Base-by-base conservation (phyloP, 768 basidiomycete species). In the Hemileccinum impolitum region DNA sequence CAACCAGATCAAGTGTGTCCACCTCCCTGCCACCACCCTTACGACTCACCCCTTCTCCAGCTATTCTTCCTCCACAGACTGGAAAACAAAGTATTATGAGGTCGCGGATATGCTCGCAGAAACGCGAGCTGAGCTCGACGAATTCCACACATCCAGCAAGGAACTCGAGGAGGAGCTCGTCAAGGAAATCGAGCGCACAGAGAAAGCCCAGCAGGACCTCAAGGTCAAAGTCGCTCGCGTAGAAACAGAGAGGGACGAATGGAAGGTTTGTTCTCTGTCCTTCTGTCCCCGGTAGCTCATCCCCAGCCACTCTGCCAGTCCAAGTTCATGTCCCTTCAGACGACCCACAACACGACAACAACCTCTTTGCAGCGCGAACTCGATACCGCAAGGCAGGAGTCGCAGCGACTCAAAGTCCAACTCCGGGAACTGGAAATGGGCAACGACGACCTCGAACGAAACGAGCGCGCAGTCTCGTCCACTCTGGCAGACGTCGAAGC, bases 361-460 rank as follows among this genome's bases (percentile, higher is more conserved):
- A 83, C 87, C 2, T 92, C 92, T 45, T 79, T 99, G 54, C 95
- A 98, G 68, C 85, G 90, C 49, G 90, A 97, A 69, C 75, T 94
- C 39, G 93, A 95, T 60, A 81, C 79, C 48, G 75, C 90, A 32
- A 80, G 91, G 48, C 82, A 87, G 61, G 83, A 86, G 51, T 77
- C 85, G 54, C 86, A 87, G 62, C 74, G 75, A 43, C 68, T 80
- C 52, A 88, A 88, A 68, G 72, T 87, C 18, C 84, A 87, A 62
- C 71, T 93, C 15, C 81, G 90, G 18, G 91, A 97, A 66, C 75
- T 96, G 26, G 95, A 98, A 70, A 88, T 98, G 82, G 95, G 95
- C 40, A 97, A 96, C 61, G 96, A 99, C 61, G 94, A 98, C 70
- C 75, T 99, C 50, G 96, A 98, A 65, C 79, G 94, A 54, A 94